These are phyloP conservation scores for Diplodia mutila DNA, from an alignment of 2,329 filamentous ascomycete species.

Conservation along the genomic window DNA sequence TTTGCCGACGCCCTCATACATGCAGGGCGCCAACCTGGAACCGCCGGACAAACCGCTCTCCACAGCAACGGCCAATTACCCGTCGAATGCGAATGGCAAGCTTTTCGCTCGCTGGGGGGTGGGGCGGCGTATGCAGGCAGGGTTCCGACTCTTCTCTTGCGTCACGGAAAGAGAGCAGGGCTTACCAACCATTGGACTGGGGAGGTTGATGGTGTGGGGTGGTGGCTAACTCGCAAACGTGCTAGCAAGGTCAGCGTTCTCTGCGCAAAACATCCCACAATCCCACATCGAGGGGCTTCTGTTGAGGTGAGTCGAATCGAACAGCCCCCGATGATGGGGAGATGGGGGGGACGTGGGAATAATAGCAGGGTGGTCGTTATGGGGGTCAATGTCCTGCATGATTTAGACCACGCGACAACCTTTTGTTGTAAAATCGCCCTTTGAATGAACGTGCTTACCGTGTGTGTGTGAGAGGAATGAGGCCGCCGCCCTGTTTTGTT, in stretches of 20 bases:
- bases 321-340: too few species aligned
- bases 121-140: not conserved
- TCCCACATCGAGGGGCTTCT: not conserved
- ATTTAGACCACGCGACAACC: not conserved
- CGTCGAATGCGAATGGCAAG: not conserved
- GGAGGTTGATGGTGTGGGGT: not conserved
- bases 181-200: slow-evolving; percentile 17
- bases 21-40: slow-evolving; percentile 1
- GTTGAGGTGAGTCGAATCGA: slow-evolving; percentile 17
- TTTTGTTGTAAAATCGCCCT: too few species aligned
- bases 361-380: not conserved
- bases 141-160: too few species aligned
- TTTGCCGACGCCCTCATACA: not conserved
- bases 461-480: not conserved
- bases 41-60: not conserved
- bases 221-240: not conserved
- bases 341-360: not conserved
- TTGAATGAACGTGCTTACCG: not conserved
- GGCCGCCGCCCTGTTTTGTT: not conserved
- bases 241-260: slow-evolving; percentile 6
- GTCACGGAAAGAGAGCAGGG: not conserved
- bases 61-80: slow-evolving; percentile 4
- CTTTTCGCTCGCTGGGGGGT: not conserved
- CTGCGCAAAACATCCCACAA: not conserved
- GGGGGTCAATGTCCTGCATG: slow-evolving; percentile 8